These are phyloP conservation scores for Avena eriantha DNA, from an alignment of 176 grass and related monocot genomes.

Conservation along the genomic window DNA sequence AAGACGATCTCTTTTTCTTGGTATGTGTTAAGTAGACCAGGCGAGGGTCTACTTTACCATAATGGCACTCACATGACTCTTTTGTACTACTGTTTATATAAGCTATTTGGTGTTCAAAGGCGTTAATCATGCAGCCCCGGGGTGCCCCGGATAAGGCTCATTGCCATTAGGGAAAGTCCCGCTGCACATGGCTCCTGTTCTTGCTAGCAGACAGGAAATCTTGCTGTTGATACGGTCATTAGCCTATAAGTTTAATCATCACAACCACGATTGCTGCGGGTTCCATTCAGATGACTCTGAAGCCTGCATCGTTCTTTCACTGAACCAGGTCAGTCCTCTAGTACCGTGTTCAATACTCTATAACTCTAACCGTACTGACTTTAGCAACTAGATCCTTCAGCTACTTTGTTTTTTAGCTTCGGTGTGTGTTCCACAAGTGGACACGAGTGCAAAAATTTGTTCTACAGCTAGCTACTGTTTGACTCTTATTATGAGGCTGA, in stretches of 20 bases:
- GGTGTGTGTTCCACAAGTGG: conserved; percentile 41
- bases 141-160: conserved; percentile 58
- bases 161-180: conserved; percentile 39
- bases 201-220: conserved; percentile 66
- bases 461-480: conserved; percentile 41
- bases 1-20: conserved; percentile 39
- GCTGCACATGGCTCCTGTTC: conserved; percentile 67
- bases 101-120: conserved; percentile 51
- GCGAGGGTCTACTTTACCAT: conserved; percentile 53
- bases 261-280: conserved; percentile 37
- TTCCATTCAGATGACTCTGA: conserved; percentile 63
- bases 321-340: conserved; percentile 43
- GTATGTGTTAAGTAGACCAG: conserved; percentile 50
- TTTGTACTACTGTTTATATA: conserved; percentile 44
- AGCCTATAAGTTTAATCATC: conserved; percentile 53
- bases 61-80: conserved; percentile 56
- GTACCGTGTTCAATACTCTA: conserved; percentile 29
- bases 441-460: conserved; percentile 33
- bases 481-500: conserved; percentile 28
- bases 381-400: conserved; percentile 47
- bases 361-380: neutral
- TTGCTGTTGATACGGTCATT: conserved; percentile 55
- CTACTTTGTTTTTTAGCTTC: conserved; percentile 41
- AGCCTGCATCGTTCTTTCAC: conserved; percentile 29
- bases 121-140: conserved; percentile 55